phyloP scores from a whole-genome alignment of 305 asterid genomes.

The Nicotiana rustica region DNA sequence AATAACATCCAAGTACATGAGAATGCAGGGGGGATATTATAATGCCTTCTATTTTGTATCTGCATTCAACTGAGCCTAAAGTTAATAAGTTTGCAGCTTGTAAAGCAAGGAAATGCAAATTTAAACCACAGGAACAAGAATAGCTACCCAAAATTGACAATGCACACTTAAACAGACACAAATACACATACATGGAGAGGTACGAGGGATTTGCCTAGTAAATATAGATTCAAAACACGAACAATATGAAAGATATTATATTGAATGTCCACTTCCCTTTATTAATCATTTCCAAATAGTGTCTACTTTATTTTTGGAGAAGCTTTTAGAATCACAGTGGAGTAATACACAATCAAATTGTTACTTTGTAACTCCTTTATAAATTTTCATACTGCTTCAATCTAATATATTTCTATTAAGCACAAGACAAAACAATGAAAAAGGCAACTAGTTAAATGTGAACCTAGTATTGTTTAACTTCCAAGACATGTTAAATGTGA shows the following conservation, averaged over 20 bases:
- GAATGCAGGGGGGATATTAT: neutral
- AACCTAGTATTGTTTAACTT: neutral
- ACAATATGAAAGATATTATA: neutral
- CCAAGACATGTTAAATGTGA: neutral
- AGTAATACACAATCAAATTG: neutral
- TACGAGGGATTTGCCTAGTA: neutral
- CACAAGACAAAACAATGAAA: neutral
- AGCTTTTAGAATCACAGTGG: neutral
- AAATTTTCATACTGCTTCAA: neutral
- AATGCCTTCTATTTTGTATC: neutral
- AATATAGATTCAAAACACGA: neutral
- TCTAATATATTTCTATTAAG: neutral
- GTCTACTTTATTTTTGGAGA: neutral
- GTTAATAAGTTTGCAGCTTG: neutral
- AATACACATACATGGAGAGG: neutral
- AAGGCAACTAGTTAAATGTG: neutral
- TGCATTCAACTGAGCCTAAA: neutral
- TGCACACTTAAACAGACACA: neutral
- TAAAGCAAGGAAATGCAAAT: neutral
- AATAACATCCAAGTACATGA: conserved; percentile 20
- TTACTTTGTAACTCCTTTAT: neutral
- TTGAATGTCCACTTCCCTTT: neutral
- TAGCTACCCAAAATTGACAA: neutral
- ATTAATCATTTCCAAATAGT: neutral
- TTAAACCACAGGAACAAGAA: neutral